phyloP scores from a whole-genome alignment of 768 basidiomycete species.

The Porphyrellus cyaneotinctus region DNA sequence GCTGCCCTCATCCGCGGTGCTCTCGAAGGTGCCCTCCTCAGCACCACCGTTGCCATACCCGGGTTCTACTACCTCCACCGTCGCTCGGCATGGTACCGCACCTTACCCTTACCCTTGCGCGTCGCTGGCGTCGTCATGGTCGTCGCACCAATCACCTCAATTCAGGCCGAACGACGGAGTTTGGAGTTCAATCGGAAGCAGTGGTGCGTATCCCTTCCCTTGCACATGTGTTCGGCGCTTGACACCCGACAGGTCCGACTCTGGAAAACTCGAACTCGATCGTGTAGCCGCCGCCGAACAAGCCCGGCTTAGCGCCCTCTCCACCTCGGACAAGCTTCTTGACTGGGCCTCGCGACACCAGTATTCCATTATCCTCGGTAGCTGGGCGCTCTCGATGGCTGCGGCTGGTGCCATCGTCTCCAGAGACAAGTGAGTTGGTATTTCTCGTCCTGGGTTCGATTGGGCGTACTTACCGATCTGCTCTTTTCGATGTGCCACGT shows the following conservation, averaged over 20 bases:
- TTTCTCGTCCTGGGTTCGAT: background rate
- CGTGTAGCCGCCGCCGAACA: slow-evolving; percentile 33
- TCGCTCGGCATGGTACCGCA: slow-evolving; percentile 55
- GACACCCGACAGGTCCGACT: slow-evolving; percentile 30
- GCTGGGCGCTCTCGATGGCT: slow-evolving; percentile 68
- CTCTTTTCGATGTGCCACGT: background rate
- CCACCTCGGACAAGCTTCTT: slow-evolving; percentile 46
- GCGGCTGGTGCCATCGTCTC: slow-evolving; percentile 64
- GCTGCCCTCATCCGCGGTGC: slow-evolving; percentile 58
- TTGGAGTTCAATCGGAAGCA: slow-evolving; percentile 58
- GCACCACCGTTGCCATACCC: slow-evolving; percentile 47
- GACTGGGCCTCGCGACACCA: slow-evolving; percentile 68
- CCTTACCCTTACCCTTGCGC: slow-evolving; percentile 65
- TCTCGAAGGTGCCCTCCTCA: slow-evolving; percentile 48
- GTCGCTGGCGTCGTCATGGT: slow-evolving; percentile 63
- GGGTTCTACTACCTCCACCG: slow-evolving; percentile 50
- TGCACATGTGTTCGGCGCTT: no score
- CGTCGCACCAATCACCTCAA: slow-evolving; percentile 61
- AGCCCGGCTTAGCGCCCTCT: slow-evolving; percentile 48
- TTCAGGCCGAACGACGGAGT: slow-evolving; percentile 70
- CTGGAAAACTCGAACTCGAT: slow-evolving; percentile 52
- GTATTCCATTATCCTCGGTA: slow-evolving; percentile 68
- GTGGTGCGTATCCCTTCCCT: slow-evolving; percentile 42
- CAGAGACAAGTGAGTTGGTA: slow-evolving; percentile 50
- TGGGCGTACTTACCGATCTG: background rate